Evolutionary conservation across 78 protist species (phyloP).

Genomic region (Dictyostelium purpureum): DNA sequence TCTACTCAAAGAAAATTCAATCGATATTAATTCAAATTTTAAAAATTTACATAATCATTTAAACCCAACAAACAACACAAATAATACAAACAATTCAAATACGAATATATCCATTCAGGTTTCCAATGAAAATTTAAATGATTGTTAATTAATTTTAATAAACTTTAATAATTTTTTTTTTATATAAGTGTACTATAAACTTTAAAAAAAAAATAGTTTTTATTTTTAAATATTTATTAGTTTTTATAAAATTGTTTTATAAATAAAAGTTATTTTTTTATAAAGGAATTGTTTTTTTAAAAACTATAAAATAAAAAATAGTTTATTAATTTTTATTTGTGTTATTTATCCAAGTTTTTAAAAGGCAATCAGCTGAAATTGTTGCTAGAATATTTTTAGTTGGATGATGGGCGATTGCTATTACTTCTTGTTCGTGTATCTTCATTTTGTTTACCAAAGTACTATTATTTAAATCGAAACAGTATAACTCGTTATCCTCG

Average conservation of each 20-base stretch:
- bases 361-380: conserved; percentile 26
- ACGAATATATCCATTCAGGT: too few relatives aligned
- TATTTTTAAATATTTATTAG: too few relatives aligned
- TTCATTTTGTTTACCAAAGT: conserved; percentile 2
- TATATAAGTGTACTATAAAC: too few relatives aligned
- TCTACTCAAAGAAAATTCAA: conserved; percentile 14
- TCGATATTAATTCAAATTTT: not conserved
- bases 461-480: conserved; percentile 64
- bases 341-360: conserved; percentile 72
- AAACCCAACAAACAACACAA: not conserved
- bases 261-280: too few relatives aligned
- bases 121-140: too few relatives aligned
- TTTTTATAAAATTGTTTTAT: too few relatives aligned
- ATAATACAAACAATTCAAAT: not conserved
- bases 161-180: too few relatives aligned
- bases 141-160: too few relatives aligned
- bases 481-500: conserved; percentile 76
- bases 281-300: too few relatives aligned
- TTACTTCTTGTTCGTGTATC: conserved; percentile 38
- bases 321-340: not conserved
- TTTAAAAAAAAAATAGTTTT: too few relatives aligned
- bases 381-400: conserved; percentile 81
- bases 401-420: conserved; percentile 85
- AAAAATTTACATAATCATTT: conserved; percentile 1
- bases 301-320: not conserved